Evolutionary conservation across 208 protist genomes (phyloP).

Genomic region (Trichomonas gallinae): DNA sequence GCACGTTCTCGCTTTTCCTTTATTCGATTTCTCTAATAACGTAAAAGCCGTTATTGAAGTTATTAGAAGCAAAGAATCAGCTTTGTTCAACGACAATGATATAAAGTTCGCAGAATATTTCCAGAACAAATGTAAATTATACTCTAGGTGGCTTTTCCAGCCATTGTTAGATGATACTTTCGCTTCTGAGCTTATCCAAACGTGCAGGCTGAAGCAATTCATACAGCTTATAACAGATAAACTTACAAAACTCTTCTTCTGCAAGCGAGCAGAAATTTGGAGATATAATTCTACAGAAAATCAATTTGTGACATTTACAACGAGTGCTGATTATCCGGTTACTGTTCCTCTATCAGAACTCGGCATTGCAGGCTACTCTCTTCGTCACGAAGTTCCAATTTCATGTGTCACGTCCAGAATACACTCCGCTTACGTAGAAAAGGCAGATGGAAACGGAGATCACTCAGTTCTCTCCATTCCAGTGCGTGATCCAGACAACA

Average conservation of each 20-base stretch:
- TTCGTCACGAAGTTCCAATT: background rate
- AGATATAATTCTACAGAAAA: background rate
- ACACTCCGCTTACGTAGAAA: background rate
- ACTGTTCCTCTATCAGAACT: background rate
- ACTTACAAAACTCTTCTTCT: background rate
- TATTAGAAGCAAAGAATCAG: background rate
- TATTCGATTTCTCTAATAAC: background rate
- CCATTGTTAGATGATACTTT: background rate
- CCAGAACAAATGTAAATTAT: background rate
- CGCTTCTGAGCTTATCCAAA: background rate
- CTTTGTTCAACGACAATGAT: background rate
- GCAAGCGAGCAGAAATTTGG: background rate
- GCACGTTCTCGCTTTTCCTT: background rate
- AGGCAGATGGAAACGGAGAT: background rate
- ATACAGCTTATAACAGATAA: background rate
- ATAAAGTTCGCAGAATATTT: conserved; percentile 21
- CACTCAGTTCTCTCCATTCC: background rate
- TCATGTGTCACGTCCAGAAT: background rate
- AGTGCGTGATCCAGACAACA: background rate
- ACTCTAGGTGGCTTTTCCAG: conserved; percentile 1
- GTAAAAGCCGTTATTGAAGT: background rate
- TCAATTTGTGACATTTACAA: background rate
- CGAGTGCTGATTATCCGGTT: background rate
- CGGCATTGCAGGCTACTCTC: background rate
- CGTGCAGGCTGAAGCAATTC: background rate